Evolutionary conservation across 768 basidiomycete genomes (phyloP).

Genomic region (Boletellus ananiceps): DNA sequence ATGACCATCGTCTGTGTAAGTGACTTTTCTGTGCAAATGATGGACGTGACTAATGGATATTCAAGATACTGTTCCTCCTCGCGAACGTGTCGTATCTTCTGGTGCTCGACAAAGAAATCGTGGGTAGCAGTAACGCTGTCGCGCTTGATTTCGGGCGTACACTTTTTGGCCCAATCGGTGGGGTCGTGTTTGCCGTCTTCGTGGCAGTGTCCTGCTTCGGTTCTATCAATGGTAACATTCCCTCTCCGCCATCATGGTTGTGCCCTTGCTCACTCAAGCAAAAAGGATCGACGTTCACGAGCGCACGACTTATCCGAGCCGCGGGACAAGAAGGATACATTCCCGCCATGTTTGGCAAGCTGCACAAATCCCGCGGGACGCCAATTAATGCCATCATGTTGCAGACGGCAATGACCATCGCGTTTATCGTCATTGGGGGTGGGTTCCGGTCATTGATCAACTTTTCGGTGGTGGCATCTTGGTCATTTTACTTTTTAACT

Average conservation of each 20-base stretch:
- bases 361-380: conserved; percentile 73
- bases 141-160: conserved; percentile 90
- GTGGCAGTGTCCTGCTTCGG: conserved; percentile 96
- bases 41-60: background rate
- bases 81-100: conserved; percentile 91
- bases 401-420: conserved; percentile 67
- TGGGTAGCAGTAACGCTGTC: conserved; percentile 79
- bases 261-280: conserved; percentile 4
- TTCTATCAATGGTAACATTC: conserved; percentile 73
- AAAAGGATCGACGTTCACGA: conserved; percentile 66
- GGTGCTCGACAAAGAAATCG: conserved; percentile 76
- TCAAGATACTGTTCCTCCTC: conserved; percentile 67
- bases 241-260: background rate
- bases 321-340: conserved; percentile 87
- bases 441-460: conserved; percentile 88
- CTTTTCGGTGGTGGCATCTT: conserved; percentile 82
- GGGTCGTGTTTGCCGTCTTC: conserved; percentile 80
- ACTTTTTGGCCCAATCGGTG: conserved; percentile 84
- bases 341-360: conserved; percentile 74
- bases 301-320: conserved; percentile 81
- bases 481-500: conserved; percentile 85
- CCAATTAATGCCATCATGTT: conserved; percentile 85
- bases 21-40: background rate
- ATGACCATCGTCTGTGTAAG: conserved; percentile 78
- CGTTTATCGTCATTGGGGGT: conserved; percentile 81